phyloP scores from a whole-genome alignment of 805 yeast species.

The Ogataea saltuana region DNA sequence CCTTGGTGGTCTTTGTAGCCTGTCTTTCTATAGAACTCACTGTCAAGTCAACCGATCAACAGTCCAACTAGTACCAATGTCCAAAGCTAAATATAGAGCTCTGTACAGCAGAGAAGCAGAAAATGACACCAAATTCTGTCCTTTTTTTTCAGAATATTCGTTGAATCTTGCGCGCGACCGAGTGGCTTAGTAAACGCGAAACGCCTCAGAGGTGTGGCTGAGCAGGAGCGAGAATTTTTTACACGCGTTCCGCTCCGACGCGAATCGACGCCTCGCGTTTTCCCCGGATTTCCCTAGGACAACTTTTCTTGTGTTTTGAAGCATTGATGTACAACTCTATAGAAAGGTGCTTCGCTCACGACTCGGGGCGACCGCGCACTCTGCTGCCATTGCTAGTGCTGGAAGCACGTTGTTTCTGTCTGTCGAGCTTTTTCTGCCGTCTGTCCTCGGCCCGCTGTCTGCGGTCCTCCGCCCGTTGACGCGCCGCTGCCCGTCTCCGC shows the following conservation, averaged over 20 bases:
- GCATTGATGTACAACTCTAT: too few species aligned
- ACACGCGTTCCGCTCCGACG: slow-evolving; percentile 1
- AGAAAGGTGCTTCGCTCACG: not conserved
- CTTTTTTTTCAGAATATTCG: slow-evolving; percentile 3
- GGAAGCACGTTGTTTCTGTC: slow-evolving; percentile 8
- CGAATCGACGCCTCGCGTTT: not conserved
- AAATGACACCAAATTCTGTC: slow-evolving; percentile 6
- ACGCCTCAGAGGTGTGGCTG: slow-evolving; percentile 3
- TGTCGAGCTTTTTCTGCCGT: slow-evolving; percentile 20
- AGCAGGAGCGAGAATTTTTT: too few species aligned
- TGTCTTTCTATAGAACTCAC: not conserved
- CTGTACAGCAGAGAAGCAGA: too few species aligned
- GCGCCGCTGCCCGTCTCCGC: slow-evolving; percentile 18
- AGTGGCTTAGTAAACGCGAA: slow-evolving; percentile 1
- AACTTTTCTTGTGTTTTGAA: not conserved
- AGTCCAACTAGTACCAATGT: not conserved
- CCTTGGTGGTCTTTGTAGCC: too few species aligned
- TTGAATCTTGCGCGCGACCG: not conserved
- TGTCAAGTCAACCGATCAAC: not conserved
- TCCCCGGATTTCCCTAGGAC: too few species aligned
- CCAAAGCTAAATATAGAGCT: too few species aligned
- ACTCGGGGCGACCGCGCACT: not conserved
- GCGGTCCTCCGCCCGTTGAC: slow-evolving; percentile 24
- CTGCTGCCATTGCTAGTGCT: not conserved
- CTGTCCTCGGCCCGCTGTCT: slow-evolving; percentile 27